These are phyloP conservation scores for Nannochloropsis salina DNA, from an alignment of 108 stramenopile genomes.

Conservation along the genomic window DNA sequence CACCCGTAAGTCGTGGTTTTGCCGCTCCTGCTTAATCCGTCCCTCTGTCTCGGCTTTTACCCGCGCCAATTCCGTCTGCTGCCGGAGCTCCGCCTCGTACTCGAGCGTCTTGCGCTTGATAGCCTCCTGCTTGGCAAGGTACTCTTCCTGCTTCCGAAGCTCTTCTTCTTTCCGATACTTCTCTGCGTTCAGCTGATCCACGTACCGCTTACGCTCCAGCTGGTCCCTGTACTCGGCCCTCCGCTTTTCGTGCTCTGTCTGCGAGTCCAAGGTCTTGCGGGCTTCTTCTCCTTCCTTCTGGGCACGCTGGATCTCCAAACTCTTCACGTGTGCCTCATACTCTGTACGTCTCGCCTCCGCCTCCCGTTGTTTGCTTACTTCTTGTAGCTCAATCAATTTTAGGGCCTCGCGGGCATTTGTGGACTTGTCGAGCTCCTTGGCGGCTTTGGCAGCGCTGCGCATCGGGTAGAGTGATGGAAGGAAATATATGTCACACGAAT, in stretches of 20 bases:
- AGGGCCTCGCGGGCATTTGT: slow-evolving; percentile 62
- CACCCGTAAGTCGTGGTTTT: slow-evolving; percentile 90
- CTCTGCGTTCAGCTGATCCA: slow-evolving; percentile 79
- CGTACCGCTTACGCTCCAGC: slow-evolving; percentile 89
- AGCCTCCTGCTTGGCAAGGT: slow-evolving; percentile 84
- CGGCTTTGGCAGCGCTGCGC: slow-evolving; percentile 48
- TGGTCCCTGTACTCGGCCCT: slow-evolving; percentile 82
- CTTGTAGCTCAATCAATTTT: slow-evolving; percentile 85
- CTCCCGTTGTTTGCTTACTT: slow-evolving; percentile 77
- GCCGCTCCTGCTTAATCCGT: slow-evolving; percentile 83
- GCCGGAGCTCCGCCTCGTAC: slow-evolving; percentile 77
- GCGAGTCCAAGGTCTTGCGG: slow-evolving; percentile 80
- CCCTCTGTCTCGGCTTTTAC: slow-evolving; percentile 89
- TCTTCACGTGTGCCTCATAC: slow-evolving; percentile 81
- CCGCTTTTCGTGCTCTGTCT: slow-evolving; percentile 85
- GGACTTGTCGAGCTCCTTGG: slow-evolving; percentile 46
- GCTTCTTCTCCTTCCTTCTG: slow-evolving; percentile 89
- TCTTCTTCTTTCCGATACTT: slow-evolving; percentile 94
- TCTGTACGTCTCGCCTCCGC: slow-evolving; percentile 70
- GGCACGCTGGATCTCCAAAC: slow-evolving; percentile 74
- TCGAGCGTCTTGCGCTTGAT: slow-evolving; percentile 94
- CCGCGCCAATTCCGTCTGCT: slow-evolving; percentile 68
- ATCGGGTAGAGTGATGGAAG: neutral
- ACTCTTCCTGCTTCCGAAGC: slow-evolving; percentile 91
- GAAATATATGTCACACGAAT: too few species aligned